A percentile compares a stretch with the other conserved stretches of the same genome.
phyloP scores from a whole-genome alignment of 2,329 filamentous ascomycete species.

The Clonostachys rosea region DNA sequence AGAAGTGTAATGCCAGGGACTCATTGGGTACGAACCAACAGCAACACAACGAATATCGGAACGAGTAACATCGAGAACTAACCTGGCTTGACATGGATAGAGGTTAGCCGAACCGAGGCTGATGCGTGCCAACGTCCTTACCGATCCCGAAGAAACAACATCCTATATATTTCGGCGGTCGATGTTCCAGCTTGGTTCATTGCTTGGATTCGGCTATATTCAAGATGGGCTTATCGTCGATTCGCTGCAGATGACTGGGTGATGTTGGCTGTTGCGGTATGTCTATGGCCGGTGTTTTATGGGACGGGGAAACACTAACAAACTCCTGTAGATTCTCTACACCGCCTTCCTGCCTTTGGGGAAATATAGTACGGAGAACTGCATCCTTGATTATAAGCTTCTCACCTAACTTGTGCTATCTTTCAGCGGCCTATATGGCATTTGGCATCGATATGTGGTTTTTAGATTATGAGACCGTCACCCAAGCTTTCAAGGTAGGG shows the following conservation, averaged over 20 bases:
- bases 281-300: no score
- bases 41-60: no score
- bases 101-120: slow-evolving; percentile 16
- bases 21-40: no score
- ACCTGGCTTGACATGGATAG: no score
- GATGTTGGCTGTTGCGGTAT: slow-evolving; percentile 14
- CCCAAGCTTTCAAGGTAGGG: slow-evolving; percentile 19
- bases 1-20: no score
- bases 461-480: slow-evolving; percentile 15
- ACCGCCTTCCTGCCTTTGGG: slow-evolving; percentile 21
- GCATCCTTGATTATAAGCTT: no score
- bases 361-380: slow-evolving; percentile 9
- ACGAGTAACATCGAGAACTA: no score
- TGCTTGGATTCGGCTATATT: slow-evolving; percentile 28
- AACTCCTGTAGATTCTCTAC: slow-evolving; percentile 14
- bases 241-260: slow-evolving; percentile 33
- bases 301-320: no score
- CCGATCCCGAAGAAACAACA: slow-evolving; percentile 19
- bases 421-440: slow-evolving; percentile 9
- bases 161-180: slow-evolving; percentile 25
- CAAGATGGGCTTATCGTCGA: slow-evolving; percentile 21
- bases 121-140: slow-evolving; percentile 20
- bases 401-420: no score
- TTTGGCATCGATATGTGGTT: slow-evolving; percentile 33
- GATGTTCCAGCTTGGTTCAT: slow-evolving; percentile 25